phyloP scores from a whole-genome alignment of 176 grass and related monocot genomes.

The Ensete ventricosum region DNA sequence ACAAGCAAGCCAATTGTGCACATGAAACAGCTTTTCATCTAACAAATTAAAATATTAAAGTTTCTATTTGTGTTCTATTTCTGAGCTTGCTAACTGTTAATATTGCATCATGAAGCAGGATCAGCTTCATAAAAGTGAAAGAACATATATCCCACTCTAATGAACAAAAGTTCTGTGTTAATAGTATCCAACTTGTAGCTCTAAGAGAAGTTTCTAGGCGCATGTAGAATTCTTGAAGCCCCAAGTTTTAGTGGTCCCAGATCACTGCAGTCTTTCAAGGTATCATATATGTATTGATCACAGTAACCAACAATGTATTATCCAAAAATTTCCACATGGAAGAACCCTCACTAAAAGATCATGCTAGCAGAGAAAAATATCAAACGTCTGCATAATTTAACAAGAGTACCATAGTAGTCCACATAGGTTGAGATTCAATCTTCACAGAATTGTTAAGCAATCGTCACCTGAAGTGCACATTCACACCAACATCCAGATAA shows the following conservation, averaged over 20 bases:
- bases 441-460: neutral
- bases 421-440: neutral
- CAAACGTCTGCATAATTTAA: neutral
- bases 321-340: neutral
- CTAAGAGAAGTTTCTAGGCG: neutral
- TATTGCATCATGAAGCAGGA: neutral
- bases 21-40: neutral
- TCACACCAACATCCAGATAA: neutral
- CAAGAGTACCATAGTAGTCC: neutral
- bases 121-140: neutral
- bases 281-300: neutral
- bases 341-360: neutral
- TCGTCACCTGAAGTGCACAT: neutral
- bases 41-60: no score
- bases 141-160: neutral
- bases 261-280: neutral
- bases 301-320: neutral
- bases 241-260: neutral
- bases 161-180: neutral
- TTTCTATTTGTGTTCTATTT: neutral
- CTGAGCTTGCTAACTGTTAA: neutral
- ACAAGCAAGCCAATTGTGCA: neutral
- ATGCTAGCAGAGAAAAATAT: neutral
- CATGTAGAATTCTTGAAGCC: neutral
- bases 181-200: neutral